phyloP scores from a whole-genome alignment of 169 alveolate species.

The Hepatocystis sp. region DNA sequence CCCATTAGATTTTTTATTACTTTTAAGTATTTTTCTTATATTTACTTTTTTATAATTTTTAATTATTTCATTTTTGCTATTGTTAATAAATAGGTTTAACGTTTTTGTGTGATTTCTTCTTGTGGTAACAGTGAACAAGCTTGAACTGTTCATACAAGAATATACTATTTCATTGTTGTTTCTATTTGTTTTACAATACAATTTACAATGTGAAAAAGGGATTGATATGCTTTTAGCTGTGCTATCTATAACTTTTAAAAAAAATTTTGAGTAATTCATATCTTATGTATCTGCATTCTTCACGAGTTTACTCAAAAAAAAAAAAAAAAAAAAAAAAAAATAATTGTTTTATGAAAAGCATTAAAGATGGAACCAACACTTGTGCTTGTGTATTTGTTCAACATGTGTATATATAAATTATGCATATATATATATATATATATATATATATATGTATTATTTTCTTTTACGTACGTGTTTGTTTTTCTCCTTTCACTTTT shows the following conservation, averaged over 20 bases:
- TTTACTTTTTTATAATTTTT: slow-evolving; percentile 55
- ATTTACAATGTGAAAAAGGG: too few species aligned
- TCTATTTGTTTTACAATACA: neutral
- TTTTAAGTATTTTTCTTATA: slow-evolving; percentile 59
- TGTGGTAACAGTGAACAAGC: neutral
- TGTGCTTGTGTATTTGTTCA: neutral
- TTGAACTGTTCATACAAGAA: neutral
- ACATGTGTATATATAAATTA: slow-evolving; percentile 3
- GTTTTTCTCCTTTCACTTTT: neutral
- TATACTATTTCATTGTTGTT: neutral
- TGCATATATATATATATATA: neutral
- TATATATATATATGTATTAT: neutral
- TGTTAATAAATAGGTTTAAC: slow-evolving; percentile 28
- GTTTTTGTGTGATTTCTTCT: slow-evolving; percentile 1
- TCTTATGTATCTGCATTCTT: slow-evolving; percentile 13
- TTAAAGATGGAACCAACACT: neutral
- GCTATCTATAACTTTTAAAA: slow-evolving; percentile 18
- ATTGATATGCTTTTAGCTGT: neutral
- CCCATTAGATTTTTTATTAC: slow-evolving; percentile 7
- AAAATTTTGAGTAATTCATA: slow-evolving; percentile 20
- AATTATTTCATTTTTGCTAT: slow-evolving; percentile 35
- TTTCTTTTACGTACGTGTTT: neutral
- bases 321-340: too few species aligned
- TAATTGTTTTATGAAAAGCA: too few species aligned
- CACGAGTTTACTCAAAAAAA: neutral